Base-by-base conservation (phyloP, 331 rosid genomes). In the Rosa hybrid region DNA sequence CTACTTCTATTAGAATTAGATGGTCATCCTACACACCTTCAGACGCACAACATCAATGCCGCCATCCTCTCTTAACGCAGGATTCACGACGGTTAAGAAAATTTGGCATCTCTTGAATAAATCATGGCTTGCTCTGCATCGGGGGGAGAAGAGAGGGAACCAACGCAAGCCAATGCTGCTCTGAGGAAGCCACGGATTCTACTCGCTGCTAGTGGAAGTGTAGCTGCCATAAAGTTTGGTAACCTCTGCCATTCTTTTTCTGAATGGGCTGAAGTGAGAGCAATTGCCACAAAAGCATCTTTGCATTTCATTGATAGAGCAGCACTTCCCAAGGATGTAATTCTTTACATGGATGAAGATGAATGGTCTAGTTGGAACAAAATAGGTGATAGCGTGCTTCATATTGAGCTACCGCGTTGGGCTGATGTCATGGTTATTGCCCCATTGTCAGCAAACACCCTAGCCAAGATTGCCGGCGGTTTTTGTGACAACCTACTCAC, bases 381-480 rank as follows among this genome's bases (percentile, higher is more conserved):
- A 65, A 72, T 91, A 60, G 97, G 97, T 3, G 97, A 91, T 75
- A 45, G 63, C 9, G 92, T 94, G 41, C 90, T 91, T 82, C 97
- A 92, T 86, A 88, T 92, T 84, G 97, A 91, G 84, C 97, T 93
- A 78, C 80, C 87, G 38, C 80, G 75, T 70, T 95, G 99, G 98
- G 99, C 98, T 79, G 99, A 94, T 74, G 88, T 93, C 78, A 78
- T 95, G 92, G 91, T 93, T 62, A 88, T 95, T 63, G 98, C 99
- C 48, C 99, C 99, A 16, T 79, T 95, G 73, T 95, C 99, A 57
- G 97, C 97, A 42, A 87, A 95, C 79, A 92, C 97, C 39, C 96
- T 95, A 45, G 96, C 79, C 84, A 95, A 92, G 98, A 91, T 95
- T 81, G 96, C 87, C 0, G 94, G 94, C 8, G 98, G 98, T 67